These are phyloP conservation scores for Neofusicoccum sp. DNA, from an alignment of 2,329 filamentous ascomycete genomes.

Conservation along the genomic window DNA sequence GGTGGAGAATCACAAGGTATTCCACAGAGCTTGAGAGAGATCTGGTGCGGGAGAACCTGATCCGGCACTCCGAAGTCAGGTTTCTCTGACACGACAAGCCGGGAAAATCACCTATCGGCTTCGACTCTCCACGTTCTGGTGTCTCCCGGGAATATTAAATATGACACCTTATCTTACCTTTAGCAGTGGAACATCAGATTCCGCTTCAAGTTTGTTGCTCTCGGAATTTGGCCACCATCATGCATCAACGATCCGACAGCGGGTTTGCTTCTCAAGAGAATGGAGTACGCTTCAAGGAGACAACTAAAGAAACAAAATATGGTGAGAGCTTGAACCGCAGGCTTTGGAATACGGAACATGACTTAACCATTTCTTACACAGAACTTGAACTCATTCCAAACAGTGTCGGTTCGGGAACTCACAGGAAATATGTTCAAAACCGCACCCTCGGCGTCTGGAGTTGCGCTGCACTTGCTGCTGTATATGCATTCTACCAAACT, in stretches of 20 bases:
- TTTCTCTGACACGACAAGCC: too few relatives aligned
- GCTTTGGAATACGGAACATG: neutral
- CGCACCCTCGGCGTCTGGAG: neutral
- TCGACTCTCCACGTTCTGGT: too few relatives aligned
- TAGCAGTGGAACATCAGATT: too few relatives aligned
- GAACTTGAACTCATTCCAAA: neutral
- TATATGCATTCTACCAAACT: neutral
- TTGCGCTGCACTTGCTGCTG: neutral
- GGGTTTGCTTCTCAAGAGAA: neutral
- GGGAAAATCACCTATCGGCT: too few relatives aligned
- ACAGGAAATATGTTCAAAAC: neutral
- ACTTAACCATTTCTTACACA: neutral
- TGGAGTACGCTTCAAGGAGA: neutral
- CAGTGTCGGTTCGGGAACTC: neutral
- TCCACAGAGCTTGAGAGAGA: too few relatives aligned
- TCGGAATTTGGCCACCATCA: neutral
- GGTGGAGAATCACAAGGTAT: too few relatives aligned
- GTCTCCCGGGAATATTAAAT: too few relatives aligned
- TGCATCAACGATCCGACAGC: neutral
- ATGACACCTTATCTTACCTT: too few relatives aligned
- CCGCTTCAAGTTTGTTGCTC: too few relatives aligned
- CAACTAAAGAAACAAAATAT: neutral
- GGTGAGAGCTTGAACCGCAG: neutral
- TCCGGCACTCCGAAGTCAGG: too few relatives aligned
- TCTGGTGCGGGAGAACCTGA: too few relatives aligned